Evolutionary conservation across 495 filamentous ascomycete genomes (phyloP).

Genomic region (Penicillium odoratum): DNA sequence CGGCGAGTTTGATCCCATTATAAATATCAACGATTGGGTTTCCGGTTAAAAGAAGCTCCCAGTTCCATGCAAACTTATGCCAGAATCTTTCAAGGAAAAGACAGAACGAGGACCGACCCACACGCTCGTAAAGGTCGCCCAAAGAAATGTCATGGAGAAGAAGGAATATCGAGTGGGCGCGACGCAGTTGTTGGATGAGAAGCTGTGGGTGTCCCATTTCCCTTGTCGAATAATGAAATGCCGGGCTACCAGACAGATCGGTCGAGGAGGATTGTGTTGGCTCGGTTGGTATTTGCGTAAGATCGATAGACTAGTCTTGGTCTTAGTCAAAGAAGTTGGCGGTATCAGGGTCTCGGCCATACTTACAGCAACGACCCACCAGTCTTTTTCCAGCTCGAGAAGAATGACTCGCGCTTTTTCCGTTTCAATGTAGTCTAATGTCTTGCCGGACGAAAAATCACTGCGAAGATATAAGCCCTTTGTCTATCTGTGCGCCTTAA

Average conservation of each 20-base stretch:
- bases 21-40: slow-evolving; percentile 80
- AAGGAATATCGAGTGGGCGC: slow-evolving; percentile 81
- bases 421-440: slow-evolving; percentile 86
- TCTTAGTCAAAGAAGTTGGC: slow-evolving; percentile 19
- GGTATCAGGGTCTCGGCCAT: slow-evolving; percentile 17
- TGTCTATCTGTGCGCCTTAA: slow-evolving; percentile 1
- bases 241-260: slow-evolving; percentile 19
- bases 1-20: slow-evolving; percentile 84
- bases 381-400: slow-evolving; percentile 80
- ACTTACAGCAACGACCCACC: slow-evolving; percentile 90
- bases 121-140: slow-evolving; percentile 60
- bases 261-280: slow-evolving; percentile 23
- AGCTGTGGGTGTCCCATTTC: slow-evolving; percentile 84
- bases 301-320: slow-evolving; percentile 63
- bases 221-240: slow-evolving; percentile 76
- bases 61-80: slow-evolving; percentile 74
- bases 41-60: slow-evolving; percentile 87
- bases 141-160: slow-evolving; percentile 80
- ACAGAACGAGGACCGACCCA: slow-evolving; percentile 62
- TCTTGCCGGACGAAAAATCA: slow-evolving; percentile 73
- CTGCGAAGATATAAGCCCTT: slow-evolving; percentile 36
- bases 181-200: slow-evolving; percentile 74
- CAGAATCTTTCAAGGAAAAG: slow-evolving; percentile 74
- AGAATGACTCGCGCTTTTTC: slow-evolving; percentile 81
- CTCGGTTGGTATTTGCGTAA: slow-evolving; percentile 56